These are phyloP conservation scores for Gracilaria domingensis DNA, from an alignment of 23 red algal genomes.

Conservation along the genomic window DNA sequence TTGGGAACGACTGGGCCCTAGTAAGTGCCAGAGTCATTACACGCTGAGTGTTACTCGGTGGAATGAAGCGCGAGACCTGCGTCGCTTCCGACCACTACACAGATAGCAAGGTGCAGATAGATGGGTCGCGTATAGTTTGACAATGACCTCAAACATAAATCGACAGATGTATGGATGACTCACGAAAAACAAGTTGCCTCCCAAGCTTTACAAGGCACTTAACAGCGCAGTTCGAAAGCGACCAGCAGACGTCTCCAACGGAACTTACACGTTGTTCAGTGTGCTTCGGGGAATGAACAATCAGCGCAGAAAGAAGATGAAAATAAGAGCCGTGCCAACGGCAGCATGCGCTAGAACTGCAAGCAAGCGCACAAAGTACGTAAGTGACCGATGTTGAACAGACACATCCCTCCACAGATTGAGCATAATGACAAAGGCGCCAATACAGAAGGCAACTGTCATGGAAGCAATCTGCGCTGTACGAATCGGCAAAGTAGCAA, in stretches of 20 bases:
- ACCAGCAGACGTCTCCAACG: background rate
- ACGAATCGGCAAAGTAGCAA: conserved; percentile 68
- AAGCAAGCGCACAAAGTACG: conserved; percentile 73
- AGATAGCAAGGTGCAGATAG: too few relatives aligned
- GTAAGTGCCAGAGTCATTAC: too few relatives aligned
- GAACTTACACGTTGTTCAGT: background rate
- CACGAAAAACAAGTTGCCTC: background rate
- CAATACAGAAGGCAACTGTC: conserved; percentile 64
- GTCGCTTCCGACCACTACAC: too few relatives aligned
- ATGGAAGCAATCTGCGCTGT: conserved; percentile 78
- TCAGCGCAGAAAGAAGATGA: conserved; percentile 61
- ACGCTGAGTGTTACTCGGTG: too few relatives aligned
- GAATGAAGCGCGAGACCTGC: too few relatives aligned
- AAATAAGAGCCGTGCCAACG: conserved; percentile 56
- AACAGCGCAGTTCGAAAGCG: background rate
- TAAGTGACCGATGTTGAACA: conserved; percentile 59
- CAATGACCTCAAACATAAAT: background rate
- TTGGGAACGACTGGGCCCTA: too few relatives aligned
- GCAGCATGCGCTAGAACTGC: conserved; percentile 66
- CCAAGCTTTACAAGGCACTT: conserved; percentile 10
- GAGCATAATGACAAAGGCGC: conserved; percentile 72
- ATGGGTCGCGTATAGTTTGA: background rate
- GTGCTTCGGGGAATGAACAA: background rate
- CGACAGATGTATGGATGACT: background rate
- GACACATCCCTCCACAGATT: conserved; percentile 80